Evolutionary conservation across 2,329 filamentous ascomycete species (phyloP), one percentile per base, ranked within the genome.

Genomic region (Lomentospora prolificans): DNA sequence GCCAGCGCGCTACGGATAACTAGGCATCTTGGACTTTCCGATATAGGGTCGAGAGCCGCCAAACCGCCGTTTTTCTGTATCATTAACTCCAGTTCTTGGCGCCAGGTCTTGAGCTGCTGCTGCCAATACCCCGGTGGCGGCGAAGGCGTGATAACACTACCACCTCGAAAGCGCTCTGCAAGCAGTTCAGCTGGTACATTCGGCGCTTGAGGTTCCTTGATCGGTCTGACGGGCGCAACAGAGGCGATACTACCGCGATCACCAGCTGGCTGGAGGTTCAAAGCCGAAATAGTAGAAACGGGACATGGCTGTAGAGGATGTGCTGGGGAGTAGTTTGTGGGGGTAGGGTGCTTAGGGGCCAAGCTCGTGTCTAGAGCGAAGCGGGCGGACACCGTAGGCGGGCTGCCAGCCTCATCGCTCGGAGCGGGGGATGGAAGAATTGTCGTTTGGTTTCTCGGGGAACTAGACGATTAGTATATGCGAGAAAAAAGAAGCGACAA

Each of bases 361-460:
- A 19, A 3, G 19, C n/a, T n/a, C n/a, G n/a, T 17, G 9, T 50
- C 19, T 19, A 7, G 41, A 7, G 7, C 22, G 10, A 22, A 9
- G 24, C 22, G 6, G n/a, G 33, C 17, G 33, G 52, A 46, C 9
- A 36, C 25, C 8, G 28, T 10, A 33, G 36, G n/a, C 5, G 53
- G 53, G 41, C 53, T 55, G 17, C 27, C 33, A 4, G 39, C 27
- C 36, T 55, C 53, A n/a, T 50, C 28, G 10, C 53, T 55, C 12
- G 53, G 53, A 25, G 53, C 17, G 10, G 41, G 53, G 10, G 53
- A 55, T 14, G 41, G 53, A 17, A 55, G 53, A 28, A 50, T 19
- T 3, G n/a, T 3, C 7, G 17, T 14, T 7, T 33, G 53, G 24
- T n/a, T 30, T 55, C 12, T 50, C 31, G 27, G 28, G 8, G 10